Evolutionary conservation across 345 rosid species (phyloP).

Genomic region (Lagerstroemia speciosa): DNA sequence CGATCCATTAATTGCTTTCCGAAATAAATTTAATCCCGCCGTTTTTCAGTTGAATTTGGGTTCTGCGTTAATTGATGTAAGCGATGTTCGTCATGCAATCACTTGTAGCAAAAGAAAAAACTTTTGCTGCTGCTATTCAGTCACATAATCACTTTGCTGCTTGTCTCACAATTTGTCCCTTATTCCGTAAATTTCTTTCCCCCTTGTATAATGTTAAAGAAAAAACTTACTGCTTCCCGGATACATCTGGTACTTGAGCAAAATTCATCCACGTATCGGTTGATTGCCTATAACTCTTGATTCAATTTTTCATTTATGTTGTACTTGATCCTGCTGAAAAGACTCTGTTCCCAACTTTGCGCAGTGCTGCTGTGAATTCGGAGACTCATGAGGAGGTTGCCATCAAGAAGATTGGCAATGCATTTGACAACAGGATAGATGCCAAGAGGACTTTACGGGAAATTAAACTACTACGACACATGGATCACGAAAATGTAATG

Average conservation of each 20-base stretch:
- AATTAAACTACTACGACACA: slow-evolving; percentile 85
- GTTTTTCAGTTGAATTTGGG: neutral
- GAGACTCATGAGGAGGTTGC: slow-evolving; percentile 91
- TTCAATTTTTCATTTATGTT: slow-evolving; percentile 8
- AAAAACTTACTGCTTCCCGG: neutral
- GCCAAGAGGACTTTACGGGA: slow-evolving; percentile 93
- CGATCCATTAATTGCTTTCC: too few relatives aligned
- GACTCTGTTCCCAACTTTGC: slow-evolving; percentile 19
- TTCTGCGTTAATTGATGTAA: neutral
- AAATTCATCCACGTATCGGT: too few relatives aligned
- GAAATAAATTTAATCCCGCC: neutral
- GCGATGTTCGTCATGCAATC: neutral
- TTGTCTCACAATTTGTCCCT: neutral
- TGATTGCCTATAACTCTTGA: neutral
- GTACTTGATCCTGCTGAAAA: slow-evolving; percentile 18
- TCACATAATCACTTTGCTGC: too few relatives aligned
- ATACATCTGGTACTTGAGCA: neutral
- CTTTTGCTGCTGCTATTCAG: too few relatives aligned
- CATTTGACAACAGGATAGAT: slow-evolving; percentile 90
- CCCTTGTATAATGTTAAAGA: too few relatives aligned
- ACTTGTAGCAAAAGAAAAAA: neutral
- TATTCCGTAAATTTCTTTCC: neutral
- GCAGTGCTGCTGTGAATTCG: slow-evolving; percentile 82
- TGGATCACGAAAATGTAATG: slow-evolving; percentile 93
- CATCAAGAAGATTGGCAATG: slow-evolving; percentile 95